These are phyloP conservation scores for grape (Vitis vinifera) DNA, from an alignment of 164 flowering plant genomes.

Conservation along the genomic window DNA sequence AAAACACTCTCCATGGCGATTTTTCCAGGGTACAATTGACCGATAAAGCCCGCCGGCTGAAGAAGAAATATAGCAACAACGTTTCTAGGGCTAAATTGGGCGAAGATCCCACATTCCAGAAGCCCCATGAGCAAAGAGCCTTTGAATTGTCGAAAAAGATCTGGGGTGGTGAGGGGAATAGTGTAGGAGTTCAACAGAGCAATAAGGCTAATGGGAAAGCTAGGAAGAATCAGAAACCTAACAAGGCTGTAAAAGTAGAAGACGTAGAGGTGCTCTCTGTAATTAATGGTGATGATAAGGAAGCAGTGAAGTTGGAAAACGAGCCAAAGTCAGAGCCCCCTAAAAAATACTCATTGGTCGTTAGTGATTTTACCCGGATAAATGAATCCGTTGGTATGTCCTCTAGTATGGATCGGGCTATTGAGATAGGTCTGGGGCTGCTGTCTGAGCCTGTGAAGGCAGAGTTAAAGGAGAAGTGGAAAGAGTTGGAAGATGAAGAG, in stretches of 20 bases:
- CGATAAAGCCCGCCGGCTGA: conserved; percentile 29
- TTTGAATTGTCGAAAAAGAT: conserved; percentile 31
- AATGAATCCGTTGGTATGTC: neutral
- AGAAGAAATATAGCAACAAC: conserved; percentile 31
- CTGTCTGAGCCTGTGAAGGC: conserved; percentile 5
- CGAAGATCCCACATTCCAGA: conserved; percentile 12
- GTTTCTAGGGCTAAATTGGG: conserved; percentile 20
- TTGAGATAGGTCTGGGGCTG: neutral
- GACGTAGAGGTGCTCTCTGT: too few species aligned
- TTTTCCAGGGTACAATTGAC: conserved; percentile 18
- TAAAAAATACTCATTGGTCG: too few species aligned
- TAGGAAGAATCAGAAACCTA: neutral
- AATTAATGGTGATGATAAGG: neutral
- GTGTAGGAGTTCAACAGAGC: neutral
- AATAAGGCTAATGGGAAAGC: conserved; percentile 3
- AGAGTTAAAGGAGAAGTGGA: conserved; percentile 27
- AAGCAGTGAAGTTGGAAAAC: neutral
- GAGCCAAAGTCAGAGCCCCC: neutral
- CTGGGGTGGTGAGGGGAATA: conserved; percentile 25
- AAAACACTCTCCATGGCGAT: conserved; percentile 20
- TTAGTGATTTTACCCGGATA: too few species aligned
- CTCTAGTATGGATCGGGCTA: conserved; percentile 7
- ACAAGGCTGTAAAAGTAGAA: neutral
- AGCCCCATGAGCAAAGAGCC: conserved; percentile 22
- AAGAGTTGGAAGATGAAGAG: conserved; percentile 16